Evolutionary conservation across 257 asterid species (phyloP).

Genomic region (Primulina tabacum): DNA sequence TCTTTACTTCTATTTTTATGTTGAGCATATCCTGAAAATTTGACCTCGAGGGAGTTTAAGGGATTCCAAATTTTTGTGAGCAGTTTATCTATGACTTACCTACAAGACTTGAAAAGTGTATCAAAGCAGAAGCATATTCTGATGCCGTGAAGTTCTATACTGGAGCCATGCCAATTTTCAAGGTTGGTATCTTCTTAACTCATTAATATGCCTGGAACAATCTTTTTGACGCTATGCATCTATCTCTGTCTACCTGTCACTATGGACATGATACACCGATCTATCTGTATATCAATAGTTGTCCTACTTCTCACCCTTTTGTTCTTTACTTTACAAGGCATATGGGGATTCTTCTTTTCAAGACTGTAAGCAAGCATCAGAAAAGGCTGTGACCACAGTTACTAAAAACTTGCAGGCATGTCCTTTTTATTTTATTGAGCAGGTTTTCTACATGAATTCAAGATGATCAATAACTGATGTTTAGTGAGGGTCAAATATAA

Average conservation of each 20-base stretch:
- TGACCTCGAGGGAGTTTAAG: conserved; percentile 38
- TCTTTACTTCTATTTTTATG: background rate
- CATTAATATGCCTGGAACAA: conserved; percentile 1
- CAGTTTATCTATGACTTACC: conserved; percentile 99
- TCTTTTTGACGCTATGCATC: conserved; percentile 10
- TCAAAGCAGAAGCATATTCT: conserved; percentile 90
- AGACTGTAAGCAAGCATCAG: conserved; percentile 93
- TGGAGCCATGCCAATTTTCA: conserved; percentile 96
- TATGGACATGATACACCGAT: background rate
- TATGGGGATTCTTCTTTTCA: conserved; percentile 95
- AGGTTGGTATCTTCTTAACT: conserved; percentile 47
- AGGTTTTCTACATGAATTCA: conserved; percentile 15
- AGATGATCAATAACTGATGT: conserved; percentile 14
- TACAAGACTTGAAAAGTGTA: conserved; percentile 80
- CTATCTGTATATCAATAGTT: conserved; percentile 25
- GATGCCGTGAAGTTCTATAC: conserved; percentile 93
- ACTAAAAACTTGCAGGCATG: conserved; percentile 73
- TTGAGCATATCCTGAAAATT: conserved; percentile 20
- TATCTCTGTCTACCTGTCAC: conserved; percentile 17
- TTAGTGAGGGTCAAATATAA: conserved; percentile 12
- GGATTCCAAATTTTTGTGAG: conserved; percentile 37
- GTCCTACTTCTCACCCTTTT: conserved; percentile 19
- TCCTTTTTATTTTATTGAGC: conserved; percentile 18
- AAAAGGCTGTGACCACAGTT: conserved; percentile 67
- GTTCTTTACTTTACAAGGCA: conserved; percentile 48